Evolutionary conservation across 805 yeast genomes (phyloP), one percentile per base, ranked within the genome.

Genomic region (Alloascoidea africana): DNA sequence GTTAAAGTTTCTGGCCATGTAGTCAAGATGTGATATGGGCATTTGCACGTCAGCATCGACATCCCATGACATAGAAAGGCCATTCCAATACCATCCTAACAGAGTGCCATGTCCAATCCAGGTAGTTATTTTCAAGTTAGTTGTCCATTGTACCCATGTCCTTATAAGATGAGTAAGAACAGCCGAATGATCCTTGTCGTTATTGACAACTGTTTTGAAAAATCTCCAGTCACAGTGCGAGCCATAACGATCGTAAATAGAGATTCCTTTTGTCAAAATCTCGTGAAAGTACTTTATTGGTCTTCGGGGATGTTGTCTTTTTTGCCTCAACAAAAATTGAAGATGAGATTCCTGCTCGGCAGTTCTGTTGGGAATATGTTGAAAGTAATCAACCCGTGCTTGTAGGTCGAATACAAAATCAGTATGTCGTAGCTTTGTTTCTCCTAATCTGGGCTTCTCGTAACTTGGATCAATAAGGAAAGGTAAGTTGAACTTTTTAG

Each of bases 181-280:
- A 13, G 63, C 67, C 43, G 58, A 54, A 42, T 63, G 63, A 33
- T 55, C 58, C 30, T 54, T 46, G 30, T 53, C 54, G 23, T 48
- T 46, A n/a, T 63, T 52, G 27, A 62, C 54, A 36, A 57, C 52
- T 44, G 63, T 66, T 23, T 23, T 23, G 62, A 74, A 77, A 46
- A 74, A 76, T 42, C 83, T 62, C 80, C 82, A 75, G 52, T 77
- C 85, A 46, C 74, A 76, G 43, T 59, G 65, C 19, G 41, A 38
- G 4, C 59, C 61, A 14, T 32, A 2, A 3, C 38, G 36, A 5
- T 14, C 4, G 2, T 44, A 42, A n/a, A n/a, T n/a, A n/a, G n/a
- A n/a, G n/a, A n/a, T n/a, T 35, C 47, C 51, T 18, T 41, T 33
- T 14, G 16, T 15, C 8, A 49, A 36, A 2, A 43, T 41, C 27